A percentile compares a stretch with the other conserved stretches of the same genome.
Evolutionary conservation across 108 stramenopile species (phyloP).

Genomic region (Skeletonema costatum): DNA sequence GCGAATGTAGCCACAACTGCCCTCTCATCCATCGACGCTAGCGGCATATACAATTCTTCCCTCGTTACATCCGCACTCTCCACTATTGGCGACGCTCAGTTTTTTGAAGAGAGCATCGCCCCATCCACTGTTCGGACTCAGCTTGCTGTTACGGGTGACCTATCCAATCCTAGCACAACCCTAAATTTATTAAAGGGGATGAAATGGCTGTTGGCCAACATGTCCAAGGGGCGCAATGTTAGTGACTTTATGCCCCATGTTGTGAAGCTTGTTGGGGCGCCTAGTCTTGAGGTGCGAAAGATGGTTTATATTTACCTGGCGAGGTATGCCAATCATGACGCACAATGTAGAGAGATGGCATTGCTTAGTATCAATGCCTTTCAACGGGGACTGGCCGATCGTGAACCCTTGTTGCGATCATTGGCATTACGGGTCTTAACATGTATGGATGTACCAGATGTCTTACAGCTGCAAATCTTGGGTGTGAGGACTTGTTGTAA

Average conservation of each 20-base stretch:
- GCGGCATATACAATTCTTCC: slow-evolving; percentile 50
- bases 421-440: slow-evolving; percentile 96
- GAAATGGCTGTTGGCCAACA: slow-evolving; percentile 98
- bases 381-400: slow-evolving; percentile 94
- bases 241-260: slow-evolving; percentile 97
- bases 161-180: slow-evolving; percentile 74
- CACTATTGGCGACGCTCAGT: slow-evolving; percentile 91
- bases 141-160: slow-evolving; percentile 66
- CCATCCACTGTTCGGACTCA: slow-evolving; percentile 83
- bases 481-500: slow-evolving; percentile 92
- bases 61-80: slow-evolving; percentile 66
- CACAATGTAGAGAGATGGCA: slow-evolving; percentile 92
- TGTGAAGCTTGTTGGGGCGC: slow-evolving; percentile 92
- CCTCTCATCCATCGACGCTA: slow-evolving; percentile 33
- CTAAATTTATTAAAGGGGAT: slow-evolving; percentile 89
- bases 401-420: slow-evolving; percentile 94
- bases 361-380: slow-evolving; percentile 96
- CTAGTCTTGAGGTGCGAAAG: slow-evolving; percentile 95
- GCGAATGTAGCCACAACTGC: slow-evolving; percentile 24
- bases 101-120: slow-evolving; percentile 97
- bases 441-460: slow-evolving; percentile 94
- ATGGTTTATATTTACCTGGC: slow-evolving; percentile 99
- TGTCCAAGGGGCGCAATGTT: slow-evolving; percentile 95
- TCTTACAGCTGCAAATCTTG: slow-evolving; percentile 98
- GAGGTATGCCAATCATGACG: slow-evolving; percentile 91